phyloP scores from a whole-genome alignment of 495 filamentous ascomycete genomes.

The Penicillium tannophilum region DNA sequence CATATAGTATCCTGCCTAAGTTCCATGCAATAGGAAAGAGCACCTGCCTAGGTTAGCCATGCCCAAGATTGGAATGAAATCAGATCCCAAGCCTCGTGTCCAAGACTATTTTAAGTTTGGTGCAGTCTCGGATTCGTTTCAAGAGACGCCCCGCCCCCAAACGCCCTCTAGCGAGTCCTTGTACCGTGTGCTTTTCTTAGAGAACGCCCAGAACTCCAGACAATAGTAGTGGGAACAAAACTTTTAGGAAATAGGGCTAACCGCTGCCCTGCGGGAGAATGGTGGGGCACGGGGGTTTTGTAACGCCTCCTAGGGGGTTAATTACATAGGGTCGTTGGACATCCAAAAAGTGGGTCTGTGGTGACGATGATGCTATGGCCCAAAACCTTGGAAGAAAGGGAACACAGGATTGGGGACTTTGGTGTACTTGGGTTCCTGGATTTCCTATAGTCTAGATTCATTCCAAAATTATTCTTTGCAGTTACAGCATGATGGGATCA shows the following conservation, averaged over 20 bases:
- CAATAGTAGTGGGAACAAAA: no score
- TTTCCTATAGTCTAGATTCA: background rate
- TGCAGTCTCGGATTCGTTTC: conserved; percentile 2
- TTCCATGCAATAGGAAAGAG: background rate
- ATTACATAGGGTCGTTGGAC: background rate
- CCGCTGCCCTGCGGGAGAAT: background rate
- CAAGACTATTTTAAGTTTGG: background rate
- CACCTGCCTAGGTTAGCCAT: background rate
- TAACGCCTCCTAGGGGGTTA: background rate
- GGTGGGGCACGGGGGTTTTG: conserved; percentile 9
- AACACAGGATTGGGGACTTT: background rate
- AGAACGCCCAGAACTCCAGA: background rate
- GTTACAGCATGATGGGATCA: background rate
- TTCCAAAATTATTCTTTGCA: background rate
- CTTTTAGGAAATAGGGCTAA: background rate
- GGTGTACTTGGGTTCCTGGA: background rate
- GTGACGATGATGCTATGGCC: conserved; percentile 24
- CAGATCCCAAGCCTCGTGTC: background rate
- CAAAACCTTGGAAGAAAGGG: conserved; percentile 17
- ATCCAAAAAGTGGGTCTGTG: conserved; percentile 3
- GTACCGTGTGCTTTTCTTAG: background rate
- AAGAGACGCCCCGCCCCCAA: conserved; percentile 2
- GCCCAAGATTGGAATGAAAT: background rate
- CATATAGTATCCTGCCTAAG: background rate
- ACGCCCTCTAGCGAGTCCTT: background rate